Conservation (phyloP, 1,139 yeast species). For the Chernovozyma aurita region DNA sequence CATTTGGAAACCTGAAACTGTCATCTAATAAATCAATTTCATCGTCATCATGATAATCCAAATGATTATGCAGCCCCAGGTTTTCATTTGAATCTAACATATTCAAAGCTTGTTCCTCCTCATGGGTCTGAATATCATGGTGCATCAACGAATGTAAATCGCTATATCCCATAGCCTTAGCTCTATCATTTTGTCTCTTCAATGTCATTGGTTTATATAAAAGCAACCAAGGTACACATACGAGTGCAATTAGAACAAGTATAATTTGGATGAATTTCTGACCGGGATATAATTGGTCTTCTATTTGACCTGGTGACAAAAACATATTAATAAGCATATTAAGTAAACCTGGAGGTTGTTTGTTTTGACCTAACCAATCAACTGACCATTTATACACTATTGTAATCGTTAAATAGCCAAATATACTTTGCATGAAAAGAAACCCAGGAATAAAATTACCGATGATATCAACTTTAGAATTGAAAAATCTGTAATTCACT, state of each 20-base stretch:
- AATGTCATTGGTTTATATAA: slow-evolving; percentile 82
- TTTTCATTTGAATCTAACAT: slow-evolving; percentile 23
- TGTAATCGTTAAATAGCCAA: slow-evolving; percentile 81
- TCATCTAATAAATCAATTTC: slow-evolving; percentile 19
- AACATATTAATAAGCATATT: slow-evolving; percentile 97
- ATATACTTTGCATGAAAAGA: slow-evolving; percentile 91
- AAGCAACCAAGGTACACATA: slow-evolving; percentile 94
- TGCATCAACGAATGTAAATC: slow-evolving; percentile 31
- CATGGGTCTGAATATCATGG: slow-evolving; percentile 28
- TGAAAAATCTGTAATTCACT: slow-evolving; percentile 72
- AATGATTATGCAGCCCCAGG: slow-evolving; percentile 8
- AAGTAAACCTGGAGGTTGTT: slow-evolving; percentile 86
- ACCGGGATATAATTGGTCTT: slow-evolving; percentile 77
- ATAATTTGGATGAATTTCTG: slow-evolving; percentile 77
- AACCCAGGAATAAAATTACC: slow-evolving; percentile 95
- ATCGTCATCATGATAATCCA: slow-evolving; percentile 12
- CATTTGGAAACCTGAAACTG: slow-evolving; percentile 40
- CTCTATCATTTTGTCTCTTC: slow-evolving; percentile 33
- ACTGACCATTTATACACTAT: slow-evolving; percentile 93
- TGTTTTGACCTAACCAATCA: slow-evolving; percentile 76
- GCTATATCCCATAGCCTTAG: slow-evolving; percentile 30
- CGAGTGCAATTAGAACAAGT: slow-evolving; percentile 68
- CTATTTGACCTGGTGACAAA: slow-evolving; percentile 84
- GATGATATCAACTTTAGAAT: slow-evolving; percentile 74
- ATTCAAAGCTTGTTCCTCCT: slow-evolving; percentile 29